Percentiles rank a stretch among this genome's conserved stretches.
Evolutionary conservation across 148 eudicot genomes (phyloP).

Genomic region (Fagopyrum homotropicum): DNA sequence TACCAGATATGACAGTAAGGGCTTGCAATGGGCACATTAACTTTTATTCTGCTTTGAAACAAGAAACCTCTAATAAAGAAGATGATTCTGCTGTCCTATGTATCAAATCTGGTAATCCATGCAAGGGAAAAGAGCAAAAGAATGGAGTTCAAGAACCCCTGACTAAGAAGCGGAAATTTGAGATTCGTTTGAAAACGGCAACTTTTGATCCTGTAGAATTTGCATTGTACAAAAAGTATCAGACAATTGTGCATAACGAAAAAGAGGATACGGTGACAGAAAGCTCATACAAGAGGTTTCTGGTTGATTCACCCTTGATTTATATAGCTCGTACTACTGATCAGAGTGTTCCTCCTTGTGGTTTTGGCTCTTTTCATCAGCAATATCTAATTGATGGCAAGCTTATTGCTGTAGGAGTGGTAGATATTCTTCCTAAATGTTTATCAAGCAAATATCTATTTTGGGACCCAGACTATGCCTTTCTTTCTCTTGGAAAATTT

Average conservation of each 20-base stretch:
- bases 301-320: slow-evolving; percentile 77
- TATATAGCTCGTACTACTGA: slow-evolving; percentile 55
- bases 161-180: slow-evolving; percentile 43
- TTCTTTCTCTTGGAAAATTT: slow-evolving; percentile 78
- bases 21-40: slow-evolving; percentile 97
- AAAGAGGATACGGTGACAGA: slow-evolving; percentile 52
- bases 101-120: slow-evolving; percentile 24
- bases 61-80: slow-evolving; percentile 22
- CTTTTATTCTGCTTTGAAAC: slow-evolving; percentile 48
- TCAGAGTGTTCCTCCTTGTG: slow-evolving; percentile 72
- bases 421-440: slow-evolving; percentile 94
- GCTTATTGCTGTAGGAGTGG: slow-evolving; percentile 91
- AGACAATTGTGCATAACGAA: slow-evolving; percentile 77
- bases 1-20: slow-evolving; percentile 41
- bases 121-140: slow-evolving; percentile 25
- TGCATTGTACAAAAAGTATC: slow-evolving; percentile 76
- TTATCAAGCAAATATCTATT: slow-evolving; percentile 91
- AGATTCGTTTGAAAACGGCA: slow-evolving; percentile 60
- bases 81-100: slow-evolving; percentile 17
- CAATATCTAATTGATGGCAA: slow-evolving; percentile 81
- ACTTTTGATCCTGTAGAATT: slow-evolving; percentile 85
- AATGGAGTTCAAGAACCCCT: slow-evolving; percentile 19
- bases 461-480: slow-evolving; percentile 93
- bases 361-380: slow-evolving; percentile 97
- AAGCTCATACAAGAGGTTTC: slow-evolving; percentile 69